phyloP scores from a whole-genome alignment of 331 rosid genomes.

The Acacia pycnantha region DNA sequence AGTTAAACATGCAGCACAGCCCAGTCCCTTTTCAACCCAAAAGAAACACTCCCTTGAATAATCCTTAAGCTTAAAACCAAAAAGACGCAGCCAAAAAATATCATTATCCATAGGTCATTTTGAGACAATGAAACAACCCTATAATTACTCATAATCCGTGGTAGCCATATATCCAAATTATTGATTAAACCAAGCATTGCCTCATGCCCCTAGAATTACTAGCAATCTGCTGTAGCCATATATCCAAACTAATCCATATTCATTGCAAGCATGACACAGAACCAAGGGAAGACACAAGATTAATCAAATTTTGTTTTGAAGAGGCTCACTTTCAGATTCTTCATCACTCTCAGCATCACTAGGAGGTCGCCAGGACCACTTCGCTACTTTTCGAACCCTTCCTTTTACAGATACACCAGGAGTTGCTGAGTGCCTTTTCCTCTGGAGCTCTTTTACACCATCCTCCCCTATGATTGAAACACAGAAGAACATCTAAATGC shows the following conservation, averaged over 20 bases:
- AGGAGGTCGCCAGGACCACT: slow-evolving; percentile 60
- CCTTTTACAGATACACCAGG: slow-evolving; percentile 91
- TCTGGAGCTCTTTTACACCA: slow-evolving; percentile 93
- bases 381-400: slow-evolving; percentile 87
- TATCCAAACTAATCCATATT: background rate
- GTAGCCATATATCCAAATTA: background rate
- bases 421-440: slow-evolving; percentile 91
- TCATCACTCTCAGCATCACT: slow-evolving; percentile 85
- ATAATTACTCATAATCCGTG: background rate
- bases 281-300: slow-evolving; percentile 27
- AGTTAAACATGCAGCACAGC: background rate
- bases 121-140: background rate
- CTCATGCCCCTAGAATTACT: background rate
- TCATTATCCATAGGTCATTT: background rate
- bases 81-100: background rate
- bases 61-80: background rate
- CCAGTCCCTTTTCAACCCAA: background rate
- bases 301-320: slow-evolving; percentile 27
- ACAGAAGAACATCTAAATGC: slow-evolving; percentile 20
- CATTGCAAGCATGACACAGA: slow-evolving; percentile 11
- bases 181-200: background rate
- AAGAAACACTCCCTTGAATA: background rate
- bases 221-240: background rate
- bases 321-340: slow-evolving; percentile 82
- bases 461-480: slow-evolving; percentile 65